These are phyloP conservation scores for Baudoinia panamericana DNA, from an alignment of 495 filamentous ascomycete species.

Conservation along the genomic window DNA sequence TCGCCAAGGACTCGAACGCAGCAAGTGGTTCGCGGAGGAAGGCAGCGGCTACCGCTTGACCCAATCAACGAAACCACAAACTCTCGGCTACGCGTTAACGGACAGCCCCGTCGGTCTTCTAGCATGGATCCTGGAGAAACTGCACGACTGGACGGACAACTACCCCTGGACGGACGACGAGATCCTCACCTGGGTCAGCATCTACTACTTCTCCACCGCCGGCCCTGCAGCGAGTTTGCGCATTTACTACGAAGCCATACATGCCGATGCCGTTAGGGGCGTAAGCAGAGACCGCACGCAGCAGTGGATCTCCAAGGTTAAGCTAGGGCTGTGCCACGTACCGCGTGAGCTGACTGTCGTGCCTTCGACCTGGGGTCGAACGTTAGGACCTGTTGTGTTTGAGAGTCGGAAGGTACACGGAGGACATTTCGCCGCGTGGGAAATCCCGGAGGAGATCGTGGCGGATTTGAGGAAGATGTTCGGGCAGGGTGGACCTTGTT, in stretches of 20 bases:
- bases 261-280: constrained; percentile 2
- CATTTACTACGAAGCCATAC: constrained; percentile 47
- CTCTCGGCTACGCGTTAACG: constrained; percentile 41
- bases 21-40: constrained; percentile 37
- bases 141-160: constrained; percentile 52
- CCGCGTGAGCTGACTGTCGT: constrained; percentile 21
- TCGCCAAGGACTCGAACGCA: constrained; percentile 26
- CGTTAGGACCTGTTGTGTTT: constrained; percentile 23
- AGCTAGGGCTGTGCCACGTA: constrained; percentile 18
- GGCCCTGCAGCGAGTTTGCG: constrained; percentile 42
- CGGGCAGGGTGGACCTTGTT: constrained; percentile 20
- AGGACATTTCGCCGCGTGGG: constrained; percentile 33
- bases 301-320: constrained; percentile 18
- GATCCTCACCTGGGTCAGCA: constrained; percentile 50
- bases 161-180: constrained; percentile 59
- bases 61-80: constrained; percentile 52
- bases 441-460: constrained; percentile 28
- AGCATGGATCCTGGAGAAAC: constrained; percentile 58
- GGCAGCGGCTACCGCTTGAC: constrained; percentile 44
- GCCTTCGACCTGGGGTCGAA: constrained; percentile 18
- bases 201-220: constrained; percentile 47
- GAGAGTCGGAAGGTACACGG: constrained; percentile 28
- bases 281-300: constrained; percentile 5
- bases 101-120: constrained; percentile 50
- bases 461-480: constrained; percentile 27